Conservation (phyloP, 768 basidiomycete genomes). For the Phylloporus rhodoxanthus region DNA sequence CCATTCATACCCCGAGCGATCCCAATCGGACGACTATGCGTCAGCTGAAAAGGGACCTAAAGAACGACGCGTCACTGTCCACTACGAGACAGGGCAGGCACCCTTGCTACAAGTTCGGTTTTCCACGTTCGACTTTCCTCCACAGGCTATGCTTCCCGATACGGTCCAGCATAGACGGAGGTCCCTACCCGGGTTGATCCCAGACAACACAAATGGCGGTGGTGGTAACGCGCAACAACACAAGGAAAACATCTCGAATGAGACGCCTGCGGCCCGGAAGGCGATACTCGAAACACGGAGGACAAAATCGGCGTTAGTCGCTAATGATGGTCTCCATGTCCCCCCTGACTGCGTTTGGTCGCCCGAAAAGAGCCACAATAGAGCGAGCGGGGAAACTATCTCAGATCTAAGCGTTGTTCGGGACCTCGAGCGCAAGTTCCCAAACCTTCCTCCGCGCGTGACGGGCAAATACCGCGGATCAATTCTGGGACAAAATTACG, state of each 20-base stretch:
- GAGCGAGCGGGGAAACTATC: slow-evolving; percentile 25
- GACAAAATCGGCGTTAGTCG: slow-evolving; percentile 10
- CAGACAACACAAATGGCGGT: neutral
- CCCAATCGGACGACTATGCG: slow-evolving; percentile 4
- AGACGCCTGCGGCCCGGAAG: slow-evolving; percentile 6
- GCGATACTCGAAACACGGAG: slow-evolving; percentile 6
- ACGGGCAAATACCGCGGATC: slow-evolving; percentile 26
- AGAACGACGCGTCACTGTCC: slow-evolving; percentile 47
- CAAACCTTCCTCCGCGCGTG: slow-evolving; percentile 39
- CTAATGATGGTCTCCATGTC: neutral
- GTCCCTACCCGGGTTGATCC: slow-evolving; percentile 11
- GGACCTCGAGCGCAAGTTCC: slow-evolving; percentile 51
- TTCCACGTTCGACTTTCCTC: slow-evolving; percentile 43
- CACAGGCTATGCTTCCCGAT: slow-evolving; percentile 13
- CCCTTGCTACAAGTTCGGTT: slow-evolving; percentile 54
- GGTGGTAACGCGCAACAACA: slow-evolving; percentile 1
- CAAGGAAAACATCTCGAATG: slow-evolving; percentile 6
- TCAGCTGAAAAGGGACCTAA: slow-evolving; percentile 2
- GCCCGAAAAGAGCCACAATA: slow-evolving; percentile 9
- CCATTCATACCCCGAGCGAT: slow-evolving; percentile 30
- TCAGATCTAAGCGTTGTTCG: slow-evolving; percentile 44
- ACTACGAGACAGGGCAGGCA: slow-evolving; percentile 37
- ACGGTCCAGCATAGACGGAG: slow-evolving; percentile 11
- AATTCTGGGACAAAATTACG: slow-evolving; percentile 19
- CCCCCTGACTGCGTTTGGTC: slow-evolving; percentile 11